phyloP scores from a whole-genome alignment of 768 basidiomycete genomes.

The Naematelia encephala region DNA sequence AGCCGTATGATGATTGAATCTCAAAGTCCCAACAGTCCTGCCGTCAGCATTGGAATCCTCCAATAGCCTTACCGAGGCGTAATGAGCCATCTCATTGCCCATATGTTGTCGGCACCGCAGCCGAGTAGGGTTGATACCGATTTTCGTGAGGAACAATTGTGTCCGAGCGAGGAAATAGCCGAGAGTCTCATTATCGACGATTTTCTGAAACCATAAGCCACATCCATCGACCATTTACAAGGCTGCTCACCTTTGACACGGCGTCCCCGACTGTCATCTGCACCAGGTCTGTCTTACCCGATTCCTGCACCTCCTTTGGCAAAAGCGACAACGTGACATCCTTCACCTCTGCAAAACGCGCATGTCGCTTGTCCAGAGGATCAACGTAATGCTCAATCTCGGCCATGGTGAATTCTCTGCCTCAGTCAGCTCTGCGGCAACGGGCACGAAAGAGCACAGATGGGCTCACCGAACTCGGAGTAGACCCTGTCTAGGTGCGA shows the following conservation, averaged over 20 bases:
- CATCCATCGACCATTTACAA: not conserved
- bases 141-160: conserved; percentile 79
- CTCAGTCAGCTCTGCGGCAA: conserved; percentile 1
- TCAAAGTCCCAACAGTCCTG: conserved; percentile 98
- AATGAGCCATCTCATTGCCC: conserved; percentile 99
- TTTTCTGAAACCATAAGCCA: conserved; percentile 59
- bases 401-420: conserved; percentile 92
- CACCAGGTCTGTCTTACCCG: conserved; percentile 64
- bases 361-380: conserved; percentile 83
- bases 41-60: not conserved
- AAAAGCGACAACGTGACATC: conserved; percentile 72
- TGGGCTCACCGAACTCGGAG: conserved; percentile 71
- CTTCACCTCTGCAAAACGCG: conserved; percentile 74
- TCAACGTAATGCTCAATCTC: conserved; percentile 99
- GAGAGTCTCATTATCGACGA: conserved; percentile 94
- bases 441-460: not conserved
- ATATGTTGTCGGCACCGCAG: conserved; percentile 97
- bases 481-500: conserved; percentile 91
- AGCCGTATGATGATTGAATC: conserved; percentile 84
- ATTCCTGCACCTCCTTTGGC: conserved; percentile 75
- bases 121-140: conserved; percentile 78
- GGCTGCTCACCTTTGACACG: conserved; percentile 59
- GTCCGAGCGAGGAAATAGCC: conserved; percentile 96
- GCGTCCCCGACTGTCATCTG: conserved; percentile 82
- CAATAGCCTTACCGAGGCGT: conserved; percentile 62